Percentiles rank a stretch among this genome's conserved stretches.
phyloP scores from a whole-genome alignment of 805 yeast species.

The Ogataea paraovalis region DNA sequence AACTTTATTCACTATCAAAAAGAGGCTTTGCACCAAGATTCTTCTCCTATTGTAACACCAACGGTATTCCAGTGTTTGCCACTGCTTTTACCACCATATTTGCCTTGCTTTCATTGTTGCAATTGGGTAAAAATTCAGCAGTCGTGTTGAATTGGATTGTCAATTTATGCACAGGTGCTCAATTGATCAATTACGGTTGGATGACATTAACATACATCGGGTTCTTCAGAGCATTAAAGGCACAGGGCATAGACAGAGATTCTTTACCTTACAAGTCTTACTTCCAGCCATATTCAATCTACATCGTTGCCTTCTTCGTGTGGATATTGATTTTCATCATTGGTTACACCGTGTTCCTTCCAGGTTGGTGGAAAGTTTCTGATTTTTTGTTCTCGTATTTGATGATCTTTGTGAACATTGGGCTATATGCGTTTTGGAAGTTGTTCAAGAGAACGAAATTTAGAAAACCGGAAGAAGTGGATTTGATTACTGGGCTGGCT shows the following conservation, averaged over 20 bases:
- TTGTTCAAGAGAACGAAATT: slow-evolving; percentile 34
- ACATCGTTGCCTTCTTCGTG: slow-evolving; percentile 23
- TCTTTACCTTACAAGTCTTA: slow-evolving; percentile 38
- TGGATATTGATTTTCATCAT: slow-evolving; percentile 34
- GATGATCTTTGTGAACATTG: slow-evolving; percentile 36
- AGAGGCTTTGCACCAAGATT: slow-evolving; percentile 69
- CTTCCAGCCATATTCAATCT: slow-evolving; percentile 32
- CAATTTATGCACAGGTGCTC: slow-evolving; percentile 42
- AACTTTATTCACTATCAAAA: slow-evolving; percentile 59
- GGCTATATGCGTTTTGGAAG: slow-evolving; percentile 34
- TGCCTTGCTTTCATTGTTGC: slow-evolving; percentile 62
- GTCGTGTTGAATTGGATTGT: slow-evolving; percentile 40
- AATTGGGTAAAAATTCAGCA: slow-evolving; percentile 31
- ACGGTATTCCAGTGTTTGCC: slow-evolving; percentile 67
- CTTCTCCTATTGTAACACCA: slow-evolving; percentile 53
- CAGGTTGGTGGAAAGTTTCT: slow-evolving; percentile 27
- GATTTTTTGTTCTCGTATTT: slow-evolving; percentile 38
- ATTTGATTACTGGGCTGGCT: slow-evolving; percentile 34
- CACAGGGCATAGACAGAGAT: slow-evolving; percentile 35
- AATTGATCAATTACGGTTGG: slow-evolving; percentile 41
- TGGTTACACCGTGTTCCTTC: slow-evolving; percentile 34
- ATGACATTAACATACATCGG: slow-evolving; percentile 39
- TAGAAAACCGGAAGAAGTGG: slow-evolving; percentile 33
- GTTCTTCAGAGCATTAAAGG: slow-evolving; percentile 38
- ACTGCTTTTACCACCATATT: slow-evolving; percentile 47